These are phyloP conservation scores for Spatholobus suberectus DNA, from an alignment of 306 rosid genomes.

Conservation along the genomic window DNA sequence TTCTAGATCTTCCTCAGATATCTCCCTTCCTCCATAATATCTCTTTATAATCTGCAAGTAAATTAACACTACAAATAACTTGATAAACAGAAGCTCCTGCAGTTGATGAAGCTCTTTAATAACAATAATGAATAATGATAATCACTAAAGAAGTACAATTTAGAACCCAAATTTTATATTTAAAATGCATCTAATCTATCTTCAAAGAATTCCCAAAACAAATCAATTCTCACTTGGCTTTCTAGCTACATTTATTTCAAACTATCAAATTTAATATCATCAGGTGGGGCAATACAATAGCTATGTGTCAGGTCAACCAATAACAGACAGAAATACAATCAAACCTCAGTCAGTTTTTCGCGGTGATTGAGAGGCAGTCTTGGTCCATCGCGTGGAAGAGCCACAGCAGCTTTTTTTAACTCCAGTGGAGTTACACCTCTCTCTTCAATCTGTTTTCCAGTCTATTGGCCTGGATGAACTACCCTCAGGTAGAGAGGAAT, in stretches of 20 bases:
- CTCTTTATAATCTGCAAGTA: conserved; percentile 71
- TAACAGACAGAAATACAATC: conserved; percentile 28
- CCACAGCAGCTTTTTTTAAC: conserved; percentile 90
- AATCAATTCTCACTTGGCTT: background rate
- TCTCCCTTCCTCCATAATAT: conserved; percentile 89
- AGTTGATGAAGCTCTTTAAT: conserved; percentile 21
- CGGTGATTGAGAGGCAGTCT: conserved; percentile 85
- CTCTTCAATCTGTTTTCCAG: conserved; percentile 51
- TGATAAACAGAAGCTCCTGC: background rate
- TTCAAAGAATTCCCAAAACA: background rate
- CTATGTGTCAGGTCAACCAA: conserved; percentile 17
- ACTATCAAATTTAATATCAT: conserved; percentile 17
- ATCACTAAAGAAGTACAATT: background rate
- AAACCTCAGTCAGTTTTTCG: conserved; percentile 81
- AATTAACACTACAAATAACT: conserved; percentile 14
- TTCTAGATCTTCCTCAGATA: conserved; percentile 83
- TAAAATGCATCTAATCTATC: background rate
- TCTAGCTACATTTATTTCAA: conserved; percentile 19
- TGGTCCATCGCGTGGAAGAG: conserved; percentile 87
- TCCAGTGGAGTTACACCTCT: conserved; percentile 94
- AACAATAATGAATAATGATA: conserved; percentile 9
- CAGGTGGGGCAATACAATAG: conserved; percentile 11
- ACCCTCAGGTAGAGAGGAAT: conserved; percentile 91
- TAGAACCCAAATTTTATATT: conserved; percentile 31
- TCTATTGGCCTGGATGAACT: conserved; percentile 59